Conservation (phyloP, 176 grass and related monocot species). For the Pontederia crassipes region DNA sequence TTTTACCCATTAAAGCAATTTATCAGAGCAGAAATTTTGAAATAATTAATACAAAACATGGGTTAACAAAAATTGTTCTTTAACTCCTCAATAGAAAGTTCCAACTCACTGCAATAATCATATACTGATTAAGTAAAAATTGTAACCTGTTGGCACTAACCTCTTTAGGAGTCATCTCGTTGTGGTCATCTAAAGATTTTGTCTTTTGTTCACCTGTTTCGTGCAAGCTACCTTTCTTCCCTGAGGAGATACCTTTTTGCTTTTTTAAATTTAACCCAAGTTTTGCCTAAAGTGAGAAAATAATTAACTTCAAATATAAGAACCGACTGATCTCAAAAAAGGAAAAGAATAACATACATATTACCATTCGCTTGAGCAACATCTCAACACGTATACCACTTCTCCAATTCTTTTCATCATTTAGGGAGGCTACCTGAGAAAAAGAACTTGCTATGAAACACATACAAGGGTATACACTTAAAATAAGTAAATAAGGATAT, state of each 20-base stretch:
- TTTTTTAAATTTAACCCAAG: slow-evolving; percentile 27
- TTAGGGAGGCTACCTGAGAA: slow-evolving; percentile 53
- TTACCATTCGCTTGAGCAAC: slow-evolving; percentile 48
- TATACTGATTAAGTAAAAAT: not conserved
- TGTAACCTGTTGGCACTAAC: not conserved
- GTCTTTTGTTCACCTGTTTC: slow-evolving; percentile 25
- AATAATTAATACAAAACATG: no score
- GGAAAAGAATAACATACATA: not conserved
- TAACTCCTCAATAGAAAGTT: not conserved
- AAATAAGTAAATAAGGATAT: slow-evolving; percentile 9
- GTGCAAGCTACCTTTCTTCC: slow-evolving; percentile 25
- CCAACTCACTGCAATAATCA: not conserved
- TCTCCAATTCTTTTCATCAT: slow-evolving; percentile 85
- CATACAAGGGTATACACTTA: slow-evolving; percentile 7
- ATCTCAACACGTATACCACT: slow-evolving; percentile 71
- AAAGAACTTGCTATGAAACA: no score
- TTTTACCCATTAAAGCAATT: no score
- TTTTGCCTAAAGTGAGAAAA: slow-evolving; percentile 3
- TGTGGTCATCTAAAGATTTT: slow-evolving; percentile 14
- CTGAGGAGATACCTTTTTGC: slow-evolving; percentile 15
- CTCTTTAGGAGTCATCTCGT: slow-evolving; percentile 18
- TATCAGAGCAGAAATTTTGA: no score
- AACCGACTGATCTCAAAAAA: not conserved
- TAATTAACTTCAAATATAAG: not conserved
- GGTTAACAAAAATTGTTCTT: no score